These are phyloP conservation scores for Ustanciosporium gigantosporum DNA, from an alignment of 1,284 basidiomycete genomes.

Conservation along the genomic window DNA sequence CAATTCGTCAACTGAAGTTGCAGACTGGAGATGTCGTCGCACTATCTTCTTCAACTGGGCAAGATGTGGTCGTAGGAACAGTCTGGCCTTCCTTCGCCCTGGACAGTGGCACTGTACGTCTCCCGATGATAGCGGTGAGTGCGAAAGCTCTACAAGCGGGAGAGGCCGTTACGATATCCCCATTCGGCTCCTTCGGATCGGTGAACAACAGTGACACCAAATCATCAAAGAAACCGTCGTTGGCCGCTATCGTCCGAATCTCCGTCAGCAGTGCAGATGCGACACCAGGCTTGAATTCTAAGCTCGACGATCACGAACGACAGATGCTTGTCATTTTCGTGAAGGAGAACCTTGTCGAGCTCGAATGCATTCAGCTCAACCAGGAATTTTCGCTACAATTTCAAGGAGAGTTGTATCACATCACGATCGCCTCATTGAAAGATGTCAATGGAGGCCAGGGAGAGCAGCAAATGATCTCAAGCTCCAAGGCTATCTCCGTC, in stretches of 20 bases:
- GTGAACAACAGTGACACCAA: neutral
- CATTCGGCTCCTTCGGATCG: neutral
- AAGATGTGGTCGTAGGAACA: slow-evolving; percentile 6
- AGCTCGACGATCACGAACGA: slow-evolving; percentile 56
- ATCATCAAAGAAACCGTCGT: neutral
- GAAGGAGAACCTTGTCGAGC: slow-evolving; percentile 62
- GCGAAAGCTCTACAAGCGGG: slow-evolving; percentile 7
- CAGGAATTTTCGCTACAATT: slow-evolving; percentile 10
- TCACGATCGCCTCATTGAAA: slow-evolving; percentile 63
- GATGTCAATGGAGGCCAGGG: slow-evolving; percentile 72
- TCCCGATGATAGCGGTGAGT: slow-evolving; percentile 8
- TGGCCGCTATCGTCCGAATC: neutral
- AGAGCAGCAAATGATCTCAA: slow-evolving; percentile 62
- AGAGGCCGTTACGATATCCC: slow-evolving; percentile 4
- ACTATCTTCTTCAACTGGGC: neutral
- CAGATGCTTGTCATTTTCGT: slow-evolving; percentile 62
- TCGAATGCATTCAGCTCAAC: slow-evolving; percentile 5
- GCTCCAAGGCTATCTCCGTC: slow-evolving; percentile 5
- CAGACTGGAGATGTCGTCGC: slow-evolving; percentile 31
- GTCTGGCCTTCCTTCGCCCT: slow-evolving; percentile 34
- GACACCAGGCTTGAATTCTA: no score
- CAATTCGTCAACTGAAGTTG: slow-evolving; percentile 22
- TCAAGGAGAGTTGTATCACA: slow-evolving; percentile 8
- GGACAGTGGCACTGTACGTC: slow-evolving; percentile 13
- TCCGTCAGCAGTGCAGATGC: neutral